phyloP scores from a whole-genome alignment of 495 filamentous ascomycete genomes.

The Aspergillus affinis region DNA sequence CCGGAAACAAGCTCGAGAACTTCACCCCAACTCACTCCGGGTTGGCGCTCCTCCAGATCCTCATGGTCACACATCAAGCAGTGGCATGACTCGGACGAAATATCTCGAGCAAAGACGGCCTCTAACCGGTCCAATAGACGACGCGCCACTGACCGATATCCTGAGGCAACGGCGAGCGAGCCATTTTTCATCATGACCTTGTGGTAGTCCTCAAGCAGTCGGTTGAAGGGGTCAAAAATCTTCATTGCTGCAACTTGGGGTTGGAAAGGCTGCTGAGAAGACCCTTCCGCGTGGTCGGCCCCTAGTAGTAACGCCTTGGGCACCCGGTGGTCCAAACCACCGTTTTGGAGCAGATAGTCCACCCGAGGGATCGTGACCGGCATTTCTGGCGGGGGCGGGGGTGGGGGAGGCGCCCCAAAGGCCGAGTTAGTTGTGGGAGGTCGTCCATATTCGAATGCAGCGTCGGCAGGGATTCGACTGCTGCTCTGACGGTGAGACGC shows the following conservation, averaged over 20 bases:
- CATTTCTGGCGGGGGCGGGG: constrained; percentile 72
- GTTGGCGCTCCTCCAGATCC: constrained; percentile 49
- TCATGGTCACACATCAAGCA: constrained; percentile 76
- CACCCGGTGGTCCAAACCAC: constrained; percentile 67
- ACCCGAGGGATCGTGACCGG: constrained; percentile 74
- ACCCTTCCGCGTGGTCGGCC: constrained; percentile 39
- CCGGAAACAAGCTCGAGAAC: constrained; percentile 91
- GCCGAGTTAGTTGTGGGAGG: constrained; percentile 37
- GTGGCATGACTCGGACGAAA: constrained; percentile 75
- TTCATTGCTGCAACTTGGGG: constrained; percentile 51
- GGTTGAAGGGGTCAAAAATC: constrained; percentile 76
- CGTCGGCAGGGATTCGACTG: constrained; percentile 33
- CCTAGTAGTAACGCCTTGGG: constrained; percentile 64
- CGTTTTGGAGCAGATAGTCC: constrained; percentile 86
- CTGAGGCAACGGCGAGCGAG: constrained; percentile 92
- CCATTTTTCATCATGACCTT: constrained; percentile 78
- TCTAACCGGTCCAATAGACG: constrained; percentile 90
- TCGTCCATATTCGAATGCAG: constrained; percentile 40
- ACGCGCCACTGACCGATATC: constrained; percentile 91
- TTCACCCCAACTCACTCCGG: constrained; percentile 93
- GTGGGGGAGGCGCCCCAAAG: constrained; percentile 64
- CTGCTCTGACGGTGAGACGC: constrained; percentile 30
- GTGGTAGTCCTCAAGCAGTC: constrained; percentile 80
- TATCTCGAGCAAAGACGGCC: constrained; percentile 87
- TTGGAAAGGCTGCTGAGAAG: constrained; percentile 32